A percentile compares a stretch with the other conserved stretches of the same genome.
phyloP scores from a whole-genome alignment of 495 filamentous ascomycete species.

The Trichodelitschia bisporula region DNA sequence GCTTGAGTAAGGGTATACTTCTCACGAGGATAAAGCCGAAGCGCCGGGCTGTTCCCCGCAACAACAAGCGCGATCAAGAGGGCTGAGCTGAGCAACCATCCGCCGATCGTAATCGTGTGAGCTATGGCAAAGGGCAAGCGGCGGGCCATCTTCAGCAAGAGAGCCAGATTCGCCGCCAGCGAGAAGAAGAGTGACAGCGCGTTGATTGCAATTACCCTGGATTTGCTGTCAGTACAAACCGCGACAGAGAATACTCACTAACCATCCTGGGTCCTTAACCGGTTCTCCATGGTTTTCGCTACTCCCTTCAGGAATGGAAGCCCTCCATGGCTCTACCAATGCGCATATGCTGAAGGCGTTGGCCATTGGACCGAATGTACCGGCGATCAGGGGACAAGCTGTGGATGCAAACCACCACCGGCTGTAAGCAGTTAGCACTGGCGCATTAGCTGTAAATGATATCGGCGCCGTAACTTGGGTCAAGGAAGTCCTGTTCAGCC shows the following conservation, averaged over 20 bases:
- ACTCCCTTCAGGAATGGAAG: slow-evolving; percentile 25
- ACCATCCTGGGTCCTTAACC: slow-evolving; percentile 48
- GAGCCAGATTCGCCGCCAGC: slow-evolving; percentile 31
- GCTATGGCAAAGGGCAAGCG: slow-evolving; percentile 28
- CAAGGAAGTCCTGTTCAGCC: slow-evolving; percentile 22
- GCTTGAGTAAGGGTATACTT: slow-evolving; percentile 39
- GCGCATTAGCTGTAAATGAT: not conserved
- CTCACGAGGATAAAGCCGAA: slow-evolving; percentile 20
- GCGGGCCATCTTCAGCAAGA: slow-evolving; percentile 53
- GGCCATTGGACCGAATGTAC: slow-evolving; percentile 66
- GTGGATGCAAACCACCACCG: slow-evolving; percentile 79
- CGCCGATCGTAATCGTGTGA: slow-evolving; percentile 39
- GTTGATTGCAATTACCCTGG: slow-evolving; percentile 45
- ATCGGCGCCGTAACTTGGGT: slow-evolving; percentile 23
- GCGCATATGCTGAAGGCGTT: slow-evolving; percentile 62
- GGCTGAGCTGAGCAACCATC: slow-evolving; percentile 42
- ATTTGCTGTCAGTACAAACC: not conserved
- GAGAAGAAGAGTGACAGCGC: slow-evolving; percentile 37
- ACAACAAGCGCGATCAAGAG: slow-evolving; percentile 35
- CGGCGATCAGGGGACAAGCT: slow-evolving; percentile 57
- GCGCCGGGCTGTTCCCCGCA: slow-evolving; percentile 22
- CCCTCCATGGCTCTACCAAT: slow-evolving; percentile 48
- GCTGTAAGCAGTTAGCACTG: slow-evolving; percentile 13
- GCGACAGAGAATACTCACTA: slow-evolving; percentile 4
- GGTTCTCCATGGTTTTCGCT: slow-evolving; percentile 18